Percentiles rank a stretch among this genome's conserved stretches.
Conservation (phyloP, 305 asterid genomes). For the Stenogyne calaminthoides region DNA sequence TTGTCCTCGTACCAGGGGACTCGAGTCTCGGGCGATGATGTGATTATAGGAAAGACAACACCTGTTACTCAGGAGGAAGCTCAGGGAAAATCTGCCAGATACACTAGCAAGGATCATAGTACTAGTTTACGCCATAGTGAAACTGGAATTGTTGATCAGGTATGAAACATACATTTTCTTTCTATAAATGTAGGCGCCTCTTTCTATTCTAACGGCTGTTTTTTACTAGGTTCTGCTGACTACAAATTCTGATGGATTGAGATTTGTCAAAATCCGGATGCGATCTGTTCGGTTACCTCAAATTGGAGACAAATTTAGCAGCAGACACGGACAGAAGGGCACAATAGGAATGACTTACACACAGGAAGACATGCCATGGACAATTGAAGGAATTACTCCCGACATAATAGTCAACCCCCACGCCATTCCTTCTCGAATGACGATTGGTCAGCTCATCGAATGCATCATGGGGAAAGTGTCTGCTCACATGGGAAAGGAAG, state of each 20-base stretch:
- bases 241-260: conserved; percentile 90
- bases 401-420: conserved; percentile 95
- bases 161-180: no score
- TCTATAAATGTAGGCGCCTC: background rate
- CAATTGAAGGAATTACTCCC: conserved; percentile 88
- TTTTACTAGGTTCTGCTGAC: conserved; percentile 78
- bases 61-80: conserved; percentile 84
- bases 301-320: conserved; percentile 93
- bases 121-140: conserved; percentile 95
- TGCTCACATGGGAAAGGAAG: conserved; percentile 97
- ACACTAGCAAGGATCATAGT: conserved; percentile 90
- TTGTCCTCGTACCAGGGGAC: conserved; percentile 43
- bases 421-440: conserved; percentile 97
- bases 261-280: conserved; percentile 90
- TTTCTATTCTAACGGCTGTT: background rate
- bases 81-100: conserved; percentile 76
- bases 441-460: conserved; percentile 94
- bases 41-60: conserved; percentile 92
- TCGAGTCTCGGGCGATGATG: conserved; percentile 92
- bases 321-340: conserved; percentile 97
- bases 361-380: conserved; percentile 98
- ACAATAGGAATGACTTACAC: conserved; percentile 96
- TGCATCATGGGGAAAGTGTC: conserved; percentile 99
- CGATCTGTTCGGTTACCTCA: conserved; percentile 94
- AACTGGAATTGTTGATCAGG: conserved; percentile 88